These are phyloP conservation scores for Penicillium tannophilum DNA, from an alignment of 495 filamentous ascomycete genomes.

Conservation along the genomic window DNA sequence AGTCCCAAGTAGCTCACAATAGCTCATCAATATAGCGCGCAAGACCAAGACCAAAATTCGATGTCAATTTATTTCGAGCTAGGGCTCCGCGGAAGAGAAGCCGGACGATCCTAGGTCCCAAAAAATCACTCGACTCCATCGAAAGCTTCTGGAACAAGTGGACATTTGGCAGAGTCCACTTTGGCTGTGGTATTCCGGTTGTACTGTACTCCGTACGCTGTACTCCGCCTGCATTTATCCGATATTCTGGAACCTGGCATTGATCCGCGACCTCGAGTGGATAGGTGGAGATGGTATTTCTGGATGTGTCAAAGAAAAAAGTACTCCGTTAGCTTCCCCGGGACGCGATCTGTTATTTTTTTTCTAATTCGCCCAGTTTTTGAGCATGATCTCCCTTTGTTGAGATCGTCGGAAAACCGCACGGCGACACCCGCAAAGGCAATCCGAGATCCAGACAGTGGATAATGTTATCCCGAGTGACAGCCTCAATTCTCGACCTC, in stretches of 20 bases:
- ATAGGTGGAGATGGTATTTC: not conserved
- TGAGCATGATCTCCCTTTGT: not conserved
- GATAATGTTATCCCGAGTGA: not conserved
- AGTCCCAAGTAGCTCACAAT: not conserved
- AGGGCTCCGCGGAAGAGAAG: slow-evolving; percentile 31
- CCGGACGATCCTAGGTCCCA: slow-evolving; percentile 24
- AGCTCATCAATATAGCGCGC: not conserved
- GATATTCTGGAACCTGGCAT: slow-evolving; percentile 24
- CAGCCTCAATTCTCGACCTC: slow-evolving; percentile 14
- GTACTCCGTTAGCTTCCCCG: not conserved
- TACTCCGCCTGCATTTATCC: slow-evolving; percentile 16
- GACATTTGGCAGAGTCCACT: not conserved
- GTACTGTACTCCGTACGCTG: slow-evolving; percentile 10
- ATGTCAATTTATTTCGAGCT: slow-evolving; percentile 5
- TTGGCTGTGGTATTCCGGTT: slow-evolving; percentile 13
- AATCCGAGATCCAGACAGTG: too few species aligned
- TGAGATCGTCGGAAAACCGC: slow-evolving; percentile 12
- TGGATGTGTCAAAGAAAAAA: not conserved
- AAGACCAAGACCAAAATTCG: too few species aligned
- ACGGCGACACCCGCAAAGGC: slow-evolving; percentile 17
- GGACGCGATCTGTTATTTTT: not conserved
- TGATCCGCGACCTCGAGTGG: slow-evolving; percentile 9
- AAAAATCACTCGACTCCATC: not conserved
- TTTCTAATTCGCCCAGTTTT: slow-evolving; percentile 1
- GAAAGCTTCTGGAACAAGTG: slow-evolving; percentile 35